These are phyloP conservation scores for Mortierella sp. DNA, from an alignment of 371 early-diverging fungal genomes.

Conservation along the genomic window DNA sequence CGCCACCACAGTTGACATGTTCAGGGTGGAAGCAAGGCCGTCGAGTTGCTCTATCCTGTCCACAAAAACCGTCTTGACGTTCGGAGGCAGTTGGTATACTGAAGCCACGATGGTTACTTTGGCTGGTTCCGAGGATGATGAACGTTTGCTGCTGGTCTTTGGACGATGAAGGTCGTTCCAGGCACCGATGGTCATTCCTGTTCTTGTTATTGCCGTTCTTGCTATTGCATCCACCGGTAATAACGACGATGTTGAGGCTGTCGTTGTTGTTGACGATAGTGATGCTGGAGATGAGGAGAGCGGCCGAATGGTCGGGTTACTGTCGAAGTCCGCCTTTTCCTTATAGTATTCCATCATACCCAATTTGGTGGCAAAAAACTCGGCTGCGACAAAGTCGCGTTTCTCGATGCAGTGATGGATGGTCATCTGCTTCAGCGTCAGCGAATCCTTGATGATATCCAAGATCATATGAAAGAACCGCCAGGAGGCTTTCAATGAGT, in stretches of 20 bases:
- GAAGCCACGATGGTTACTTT: not conserved
- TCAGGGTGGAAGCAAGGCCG: conserved; percentile 2
- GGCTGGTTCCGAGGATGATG: not conserved
- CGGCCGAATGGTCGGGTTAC: not conserved
- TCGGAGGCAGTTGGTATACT: conserved; percentile 12
- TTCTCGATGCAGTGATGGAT: conserved; percentile 10
- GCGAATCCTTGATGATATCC: conserved; percentile 3
- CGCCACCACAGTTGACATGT: conserved; percentile 11
- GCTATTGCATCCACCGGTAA: too few species aligned
- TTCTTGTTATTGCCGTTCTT: not conserved
- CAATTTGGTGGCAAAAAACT: conserved; percentile 11
- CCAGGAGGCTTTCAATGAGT: conserved; percentile 1
- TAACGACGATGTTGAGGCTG: too few species aligned
- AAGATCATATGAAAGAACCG: conserved; percentile 6
- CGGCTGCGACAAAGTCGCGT: conserved; percentile 8
- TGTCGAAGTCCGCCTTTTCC: conserved; percentile 1
- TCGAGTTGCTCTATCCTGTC: conserved; percentile 4
- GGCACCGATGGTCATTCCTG: too few species aligned
- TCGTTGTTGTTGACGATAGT: not conserved
- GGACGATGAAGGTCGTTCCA: not conserved
- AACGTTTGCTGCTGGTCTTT: not conserved
- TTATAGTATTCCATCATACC: not conserved
- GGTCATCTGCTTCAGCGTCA: conserved; percentile 9
- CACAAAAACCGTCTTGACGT: conserved; percentile 8
- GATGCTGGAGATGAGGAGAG: not conserved